Conservation (phyloP, 1,284 basidiomycete species). For the Puccinia novopanici region DNA sequence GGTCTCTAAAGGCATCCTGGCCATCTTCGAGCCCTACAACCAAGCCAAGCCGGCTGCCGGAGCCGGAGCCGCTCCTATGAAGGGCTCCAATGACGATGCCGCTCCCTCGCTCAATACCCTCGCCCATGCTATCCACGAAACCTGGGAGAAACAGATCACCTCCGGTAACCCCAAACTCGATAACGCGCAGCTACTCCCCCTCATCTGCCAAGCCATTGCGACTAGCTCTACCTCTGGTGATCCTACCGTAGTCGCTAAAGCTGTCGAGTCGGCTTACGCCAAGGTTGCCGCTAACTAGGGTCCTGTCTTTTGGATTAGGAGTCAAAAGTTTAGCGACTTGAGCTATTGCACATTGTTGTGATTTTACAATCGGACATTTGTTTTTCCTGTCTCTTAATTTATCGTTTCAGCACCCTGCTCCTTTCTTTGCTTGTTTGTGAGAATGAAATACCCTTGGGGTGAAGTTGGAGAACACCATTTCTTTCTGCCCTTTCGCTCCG, state of each 20-base stretch:
- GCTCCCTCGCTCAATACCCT: neutral
- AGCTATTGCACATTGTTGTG: too few species aligned
- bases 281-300: neutral
- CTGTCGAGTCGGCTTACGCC: neutral
- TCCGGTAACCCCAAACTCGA: neutral
- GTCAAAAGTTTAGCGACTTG: too few species aligned
- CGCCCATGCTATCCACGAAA: slow-evolving; percentile 8
- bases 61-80: too few species aligned
- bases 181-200: neutral
- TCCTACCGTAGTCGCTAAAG: slow-evolving; percentile 6
- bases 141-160: slow-evolving; percentile 10
- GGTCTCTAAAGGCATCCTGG: slow-evolving; percentile 23
- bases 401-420: too few species aligned
- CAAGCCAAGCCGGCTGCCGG: neutral
- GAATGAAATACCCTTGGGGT: too few species aligned
- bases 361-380: too few species aligned
- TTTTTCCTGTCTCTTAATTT: too few species aligned
- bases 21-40: slow-evolving; percentile 33
- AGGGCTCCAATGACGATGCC: too few species aligned
- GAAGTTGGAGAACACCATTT: too few species aligned
- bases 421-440: too few species aligned
- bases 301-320: too few species aligned
- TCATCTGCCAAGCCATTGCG: neutral
- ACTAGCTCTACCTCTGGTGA: slow-evolving; percentile 13
- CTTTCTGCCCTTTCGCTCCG: too few species aligned